A percentile compares a stretch with the other conserved stretches of the same genome.
phyloP scores from a whole-genome alignment of 2,329 filamentous ascomycete species.

The Phaeosphaeriaceae sp. region DNA sequence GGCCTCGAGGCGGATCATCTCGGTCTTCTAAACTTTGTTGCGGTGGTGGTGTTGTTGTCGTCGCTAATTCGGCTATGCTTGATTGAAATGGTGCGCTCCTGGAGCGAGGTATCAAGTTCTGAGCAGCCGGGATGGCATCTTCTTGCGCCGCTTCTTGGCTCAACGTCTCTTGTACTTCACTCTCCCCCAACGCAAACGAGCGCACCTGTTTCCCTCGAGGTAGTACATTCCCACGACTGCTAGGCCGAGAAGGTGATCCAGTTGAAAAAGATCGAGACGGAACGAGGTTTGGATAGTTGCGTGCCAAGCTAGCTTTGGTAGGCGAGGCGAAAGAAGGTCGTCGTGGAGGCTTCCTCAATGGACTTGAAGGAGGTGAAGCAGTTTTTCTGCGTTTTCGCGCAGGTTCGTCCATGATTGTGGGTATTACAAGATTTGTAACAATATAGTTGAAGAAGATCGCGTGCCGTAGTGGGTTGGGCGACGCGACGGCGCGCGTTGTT shows the following conservation, averaged over 20 bases:
- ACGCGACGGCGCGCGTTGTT: constrained; percentile 40
- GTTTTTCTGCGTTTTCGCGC: constrained; percentile 45
- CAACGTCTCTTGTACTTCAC: constrained; percentile 2
- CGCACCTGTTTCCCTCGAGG: constrained; percentile 29
- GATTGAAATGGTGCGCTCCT: constrained; percentile 5
- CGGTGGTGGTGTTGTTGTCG: constrained; percentile 27
- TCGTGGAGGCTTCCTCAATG: constrained; percentile 39
- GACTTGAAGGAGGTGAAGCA: constrained; percentile 35
- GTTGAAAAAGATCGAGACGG: constrained; percentile 23
- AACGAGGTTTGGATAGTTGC: constrained; percentile 45
- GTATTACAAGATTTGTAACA: background rate
- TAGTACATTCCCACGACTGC: constrained; percentile 16
- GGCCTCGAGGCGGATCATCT: constrained; percentile 29
- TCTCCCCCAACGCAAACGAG: constrained; percentile 25
- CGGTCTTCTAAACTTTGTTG: constrained; percentile 16
- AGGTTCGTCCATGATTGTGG: constrained; percentile 37
- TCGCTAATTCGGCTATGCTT: constrained; percentile 27
- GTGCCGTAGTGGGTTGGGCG: constrained; percentile 12
- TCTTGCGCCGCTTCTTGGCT: constrained; percentile 1
- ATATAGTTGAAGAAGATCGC: background rate
- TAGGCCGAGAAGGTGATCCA: constrained; percentile 13
- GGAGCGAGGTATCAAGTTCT: constrained; percentile 18
- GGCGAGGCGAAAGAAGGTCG: constrained; percentile 49
- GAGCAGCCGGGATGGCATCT: background rate
- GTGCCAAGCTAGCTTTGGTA: constrained; percentile 49